Evolutionary conservation across 1,284 basidiomycete genomes (phyloP).

Genomic region (Cutaneotrichosporon mucoides): DNA sequence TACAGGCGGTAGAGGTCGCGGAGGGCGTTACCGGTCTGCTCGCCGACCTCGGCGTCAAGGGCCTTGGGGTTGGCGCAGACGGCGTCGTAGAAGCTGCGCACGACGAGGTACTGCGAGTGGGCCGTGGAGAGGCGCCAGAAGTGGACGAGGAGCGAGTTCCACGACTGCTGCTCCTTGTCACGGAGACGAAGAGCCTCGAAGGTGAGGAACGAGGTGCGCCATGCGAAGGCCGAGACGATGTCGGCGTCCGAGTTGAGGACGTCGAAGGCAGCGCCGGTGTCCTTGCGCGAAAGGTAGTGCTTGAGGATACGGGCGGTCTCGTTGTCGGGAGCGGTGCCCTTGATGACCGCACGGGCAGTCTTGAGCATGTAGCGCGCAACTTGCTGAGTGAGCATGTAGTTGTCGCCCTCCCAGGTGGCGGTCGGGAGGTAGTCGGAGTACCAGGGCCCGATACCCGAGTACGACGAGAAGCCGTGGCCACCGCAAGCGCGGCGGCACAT

Average conservation of each 20-base stretch:
- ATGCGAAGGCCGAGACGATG: constrained; percentile 55
- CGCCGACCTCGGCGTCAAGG: constrained; percentile 9
- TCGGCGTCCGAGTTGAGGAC: constrained; percentile 52
- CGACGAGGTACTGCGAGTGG: constrained; percentile 24
- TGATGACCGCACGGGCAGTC: constrained; percentile 52
- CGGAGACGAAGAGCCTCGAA: constrained; percentile 48
- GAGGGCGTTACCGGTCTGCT: constrained; percentile 10
- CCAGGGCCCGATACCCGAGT: constrained; percentile 56
- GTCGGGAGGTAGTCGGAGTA: constrained; percentile 56
- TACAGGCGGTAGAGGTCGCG: constrained; percentile 50
- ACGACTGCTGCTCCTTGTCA: constrained; percentile 30
- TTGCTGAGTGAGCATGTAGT: constrained; percentile 55
- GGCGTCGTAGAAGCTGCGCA: constrained; percentile 22
- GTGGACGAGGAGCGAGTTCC: constrained; percentile 32
- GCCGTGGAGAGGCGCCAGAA: constrained; percentile 23
- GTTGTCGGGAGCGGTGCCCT: constrained; percentile 56
- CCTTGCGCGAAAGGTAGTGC: constrained; percentile 46
- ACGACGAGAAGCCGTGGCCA: constrained; percentile 58
- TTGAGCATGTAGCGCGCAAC: constrained; percentile 55
- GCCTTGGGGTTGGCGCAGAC: constrained; percentile 9
- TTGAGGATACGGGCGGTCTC: constrained; percentile 49
- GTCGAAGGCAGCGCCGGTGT: constrained; percentile 45
- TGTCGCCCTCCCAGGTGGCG: constrained; percentile 58
- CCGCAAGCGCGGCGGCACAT: constrained; percentile 55
- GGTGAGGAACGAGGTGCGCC: constrained; percentile 40